These are phyloP conservation scores for Talaromyces nanjingensis DNA, from an alignment of 495 filamentous ascomycete genomes.

Conservation along the genomic window DNA sequence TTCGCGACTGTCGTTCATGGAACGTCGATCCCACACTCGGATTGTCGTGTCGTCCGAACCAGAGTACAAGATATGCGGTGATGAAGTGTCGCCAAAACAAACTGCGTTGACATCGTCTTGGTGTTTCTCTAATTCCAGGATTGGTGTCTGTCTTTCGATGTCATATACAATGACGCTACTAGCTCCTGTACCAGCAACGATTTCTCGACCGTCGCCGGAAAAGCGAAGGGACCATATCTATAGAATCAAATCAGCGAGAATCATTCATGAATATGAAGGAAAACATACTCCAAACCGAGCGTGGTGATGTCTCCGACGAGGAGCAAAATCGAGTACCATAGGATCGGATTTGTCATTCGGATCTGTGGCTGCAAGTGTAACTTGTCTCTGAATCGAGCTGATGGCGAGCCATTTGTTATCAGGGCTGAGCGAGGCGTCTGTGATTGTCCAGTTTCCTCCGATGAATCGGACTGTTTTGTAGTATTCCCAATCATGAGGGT, in stretches of 20 bases:
- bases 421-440: conserved; percentile 84
- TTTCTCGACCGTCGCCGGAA: conserved; percentile 83
- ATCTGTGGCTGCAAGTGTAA: conserved; percentile 82
- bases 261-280: conserved; percentile 10
- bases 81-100: conserved; percentile 83
- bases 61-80: conserved; percentile 92
- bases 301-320: conserved; percentile 27
- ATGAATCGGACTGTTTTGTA: conserved; percentile 89
- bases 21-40: conserved; percentile 93
- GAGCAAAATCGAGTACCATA: conserved; percentile 63
- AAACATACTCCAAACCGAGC: conserved; percentile 44
- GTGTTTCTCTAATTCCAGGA: conserved; percentile 74
- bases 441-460: conserved; percentile 84
- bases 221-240: conserved; percentile 89
- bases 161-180: conserved; percentile 87
- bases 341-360: conserved; percentile 74
- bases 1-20: conserved; percentile 78
- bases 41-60: conserved; percentile 68
- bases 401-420: conserved; percentile 90
- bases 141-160: conserved; percentile 58
- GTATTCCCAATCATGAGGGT: conserved; percentile 90
- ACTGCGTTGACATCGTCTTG: conserved; percentile 92
- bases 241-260: conserved; percentile 14
- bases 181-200: conserved; percentile 81
- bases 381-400: conserved; percentile 72